Evolutionary conservation across 192 early-diverging fungal genomes (phyloP), one percentile per base, ranked within the genome.

Genomic region (Coemansia sp.): DNA sequence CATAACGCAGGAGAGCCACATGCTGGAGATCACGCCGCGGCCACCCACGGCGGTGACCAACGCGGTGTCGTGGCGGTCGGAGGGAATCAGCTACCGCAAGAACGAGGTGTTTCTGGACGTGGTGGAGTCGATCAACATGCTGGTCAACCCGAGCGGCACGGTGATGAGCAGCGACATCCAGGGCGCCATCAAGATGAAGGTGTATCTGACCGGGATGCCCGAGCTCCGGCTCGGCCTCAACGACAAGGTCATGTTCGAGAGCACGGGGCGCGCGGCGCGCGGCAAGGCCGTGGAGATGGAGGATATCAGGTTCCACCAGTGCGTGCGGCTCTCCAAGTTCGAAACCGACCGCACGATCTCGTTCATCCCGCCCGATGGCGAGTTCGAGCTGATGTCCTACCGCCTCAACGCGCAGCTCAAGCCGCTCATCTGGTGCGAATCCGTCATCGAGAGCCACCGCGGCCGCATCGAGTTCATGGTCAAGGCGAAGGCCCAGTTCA

Each of bases 401-500:
- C 89, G 93, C 11, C 84, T 93, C 38, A 91, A 91, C 67, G 90
- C 93, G n/a, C 89, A 87, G 67, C 76, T 92, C 59, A 95, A 93
- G 70, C 93, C 93, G 44, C 83, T 95, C 38, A 89, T 95, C 61
- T 91, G 89, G 89, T 91, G 92, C 56, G 93, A 95, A 72, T 89
- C 91, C 13, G 80, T 92, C 12, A 86, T 93, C 37, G 92, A 94
- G 75, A 93, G 86, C 61, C 94, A 98, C 77, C 89, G 92, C 48
- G 95, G 95, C 23, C 87, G 98, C 50, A 89, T 98, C 64, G 98
- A 99, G 80, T 97, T 92, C 73, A 90, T 97, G 89, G 89, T 99
- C 80, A 91, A 98, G 88, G 98, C 95, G 48, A 95, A 89, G 72
- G 95, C 92, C 19, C 96, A 98, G 81, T 99, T 99, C 79, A 99